A percentile compares a stretch with the other conserved stretches of the same genome.
Conservation (phyloP, 108 stramenopile species). For the Discostella pseudostelligera region DNA sequence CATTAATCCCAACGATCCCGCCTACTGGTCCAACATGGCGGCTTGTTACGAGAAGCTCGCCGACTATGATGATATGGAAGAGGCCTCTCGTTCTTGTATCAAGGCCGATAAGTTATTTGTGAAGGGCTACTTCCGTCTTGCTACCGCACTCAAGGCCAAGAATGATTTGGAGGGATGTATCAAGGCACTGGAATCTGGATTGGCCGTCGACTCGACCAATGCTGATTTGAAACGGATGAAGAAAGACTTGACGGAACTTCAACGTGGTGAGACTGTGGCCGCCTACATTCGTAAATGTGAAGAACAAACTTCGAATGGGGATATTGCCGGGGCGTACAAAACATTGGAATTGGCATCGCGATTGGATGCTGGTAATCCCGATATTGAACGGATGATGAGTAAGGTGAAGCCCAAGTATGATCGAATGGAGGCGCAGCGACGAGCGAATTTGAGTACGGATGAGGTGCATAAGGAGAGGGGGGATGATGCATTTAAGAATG, state of each 20-base stretch:
- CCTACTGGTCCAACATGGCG: conserved; percentile 92
- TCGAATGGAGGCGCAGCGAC: conserved; percentile 82
- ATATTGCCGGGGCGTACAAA: conserved; percentile 88
- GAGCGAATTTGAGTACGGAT: conserved; percentile 68
- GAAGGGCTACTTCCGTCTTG: conserved; percentile 96
- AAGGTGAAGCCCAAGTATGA: conserved; percentile 92
- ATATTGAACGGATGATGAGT: conserved; percentile 82
- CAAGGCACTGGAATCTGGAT: conserved; percentile 84
- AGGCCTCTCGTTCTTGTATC: conserved; percentile 90
- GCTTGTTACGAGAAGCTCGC: conserved; percentile 91
- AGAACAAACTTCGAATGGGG: conserved; percentile 84
- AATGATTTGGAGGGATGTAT: conserved; percentile 80
- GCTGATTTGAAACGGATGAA: conserved; percentile 90
- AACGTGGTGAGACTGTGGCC: conserved; percentile 89
- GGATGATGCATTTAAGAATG: conserved; percentile 89
- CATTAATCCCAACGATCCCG: conserved; percentile 71
- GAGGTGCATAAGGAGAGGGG: conserved; percentile 96
- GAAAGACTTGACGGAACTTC: conserved; percentile 84
- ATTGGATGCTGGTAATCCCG: conserved; percentile 92
- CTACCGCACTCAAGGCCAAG: conserved; percentile 81
- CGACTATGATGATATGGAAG: conserved; percentile 89
- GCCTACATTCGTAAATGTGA: conserved; percentile 82
- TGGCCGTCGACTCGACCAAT: conserved; percentile 79
- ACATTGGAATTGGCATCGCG: conserved; percentile 88
- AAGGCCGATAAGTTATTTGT: conserved; percentile 93